Evolutionary conservation across 129 eudicot genomes (phyloP).

Genomic region (Arctium lappa): DNA sequence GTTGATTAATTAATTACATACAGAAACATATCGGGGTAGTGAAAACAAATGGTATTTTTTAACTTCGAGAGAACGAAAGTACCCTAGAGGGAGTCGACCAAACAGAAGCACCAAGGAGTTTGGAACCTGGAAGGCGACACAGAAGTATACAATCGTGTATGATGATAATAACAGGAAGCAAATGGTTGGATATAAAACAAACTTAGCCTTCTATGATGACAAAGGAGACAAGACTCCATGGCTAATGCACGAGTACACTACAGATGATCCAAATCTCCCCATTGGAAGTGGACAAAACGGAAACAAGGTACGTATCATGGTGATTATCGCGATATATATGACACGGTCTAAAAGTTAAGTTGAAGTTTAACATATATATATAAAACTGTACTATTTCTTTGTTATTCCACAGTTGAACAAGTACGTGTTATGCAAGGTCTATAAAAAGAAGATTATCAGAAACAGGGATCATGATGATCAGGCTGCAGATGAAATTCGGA

Average conservation of each 20-base stretch:
- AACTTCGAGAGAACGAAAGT: background rate
- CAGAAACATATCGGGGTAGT: background rate
- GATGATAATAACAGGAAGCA: background rate
- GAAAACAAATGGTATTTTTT: conserved; percentile 18
- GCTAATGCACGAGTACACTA: conserved; percentile 24
- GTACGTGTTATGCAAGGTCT: background rate
- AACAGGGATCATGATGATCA: background rate
- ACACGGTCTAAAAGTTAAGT: too few species aligned
- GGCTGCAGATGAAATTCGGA: background rate
- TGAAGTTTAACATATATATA: too few species aligned
- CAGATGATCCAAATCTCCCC: background rate
- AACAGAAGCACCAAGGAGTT: background rate
- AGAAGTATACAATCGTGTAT: background rate
- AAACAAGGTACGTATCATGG: background rate
- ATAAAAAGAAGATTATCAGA: background rate
- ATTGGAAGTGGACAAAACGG: background rate
- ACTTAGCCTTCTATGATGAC: background rate
- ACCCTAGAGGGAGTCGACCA: background rate
- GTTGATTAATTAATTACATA: too few species aligned
- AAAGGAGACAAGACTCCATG: background rate
- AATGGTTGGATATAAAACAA: background rate
- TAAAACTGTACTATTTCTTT: background rate
- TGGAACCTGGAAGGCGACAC: conserved; percentile 9
- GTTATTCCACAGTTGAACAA: background rate
- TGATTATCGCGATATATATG: too few species aligned